Evolutionary conservation across 305 asterid genomes (phyloP), one percentile per base, ranked within the genome.

Genomic region (Rubia tinctorum): DNA sequence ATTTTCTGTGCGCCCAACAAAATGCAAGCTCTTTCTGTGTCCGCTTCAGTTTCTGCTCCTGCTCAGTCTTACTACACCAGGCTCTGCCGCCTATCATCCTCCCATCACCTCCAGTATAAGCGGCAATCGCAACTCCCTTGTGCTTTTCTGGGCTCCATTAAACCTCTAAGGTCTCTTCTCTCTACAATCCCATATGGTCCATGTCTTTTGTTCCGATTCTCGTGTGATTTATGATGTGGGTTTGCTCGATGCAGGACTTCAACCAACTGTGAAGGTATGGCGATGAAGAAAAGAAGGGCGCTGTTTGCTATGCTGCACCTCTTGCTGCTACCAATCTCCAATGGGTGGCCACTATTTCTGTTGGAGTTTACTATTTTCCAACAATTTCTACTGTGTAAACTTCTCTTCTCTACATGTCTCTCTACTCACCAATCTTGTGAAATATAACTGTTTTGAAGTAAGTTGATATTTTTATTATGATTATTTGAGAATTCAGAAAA

Each of bases 371-470:
- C n/a, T n/a, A n/a, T n/a, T n/a, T n/a, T n/a, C n/a, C n/a, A n/a
- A n/a, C n/a, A n/a, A n/a, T n/a, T n/a, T n/a, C 92, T 39, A 82
- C 92, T 67, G 88, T 77, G 99, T 92, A 89, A 78, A 82, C 73
- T 66, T 71, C 68, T 74, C 23, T 59, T 72, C 17, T 10, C 61
- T 73, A 34, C 51, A 39, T 42, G 39, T 30, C 12, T 25, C 2
- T 73, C 18, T 55, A 55, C 63, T 40, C 55, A 10, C 45, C 34
- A 18, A 53, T 30, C 64, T 18, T 40, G 47, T 51, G 47, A 51
- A 17, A 7, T 18, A 34, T 17, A 15, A 18, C 43, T 17, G 11
- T 53, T 37, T 70, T 70, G 27, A 8, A 69, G 14, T 23, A 17
- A 15, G 27, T 49, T 69, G 34, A 2, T 17, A 47, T 49, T 69